Percentiles rank a stretch among this genome's conserved stretches.
These are phyloP conservation scores for Podospora tetraspora DNA, from an alignment of 495 filamentous ascomycete species.

Conservation along the genomic window DNA sequence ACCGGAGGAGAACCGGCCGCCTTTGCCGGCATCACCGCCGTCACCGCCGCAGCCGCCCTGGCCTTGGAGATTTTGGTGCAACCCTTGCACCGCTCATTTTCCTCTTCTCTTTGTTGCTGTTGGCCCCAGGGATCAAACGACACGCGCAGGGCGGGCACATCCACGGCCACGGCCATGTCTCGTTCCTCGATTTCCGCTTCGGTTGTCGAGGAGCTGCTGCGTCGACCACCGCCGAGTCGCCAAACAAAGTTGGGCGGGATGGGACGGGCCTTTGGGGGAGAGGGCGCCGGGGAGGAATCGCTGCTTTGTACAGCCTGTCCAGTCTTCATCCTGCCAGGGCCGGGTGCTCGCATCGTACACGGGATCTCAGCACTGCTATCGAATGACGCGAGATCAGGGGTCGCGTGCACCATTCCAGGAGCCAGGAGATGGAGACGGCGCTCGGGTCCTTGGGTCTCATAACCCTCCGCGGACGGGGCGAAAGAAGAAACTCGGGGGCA, in stretches of 20 bases:
- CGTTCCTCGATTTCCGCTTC: slow-evolving; percentile 1
- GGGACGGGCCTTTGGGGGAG: slow-evolving; percentile 5
- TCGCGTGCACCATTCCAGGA: slow-evolving; percentile 22
- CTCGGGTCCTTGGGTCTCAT: slow-evolving; percentile 16
- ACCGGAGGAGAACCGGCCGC: slow-evolving; percentile 3
- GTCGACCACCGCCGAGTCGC: slow-evolving; percentile 25
- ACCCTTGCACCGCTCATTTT: slow-evolving; percentile 25
- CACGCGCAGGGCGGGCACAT: slow-evolving; percentile 23
- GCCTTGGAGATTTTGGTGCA: slow-evolving; percentile 29
- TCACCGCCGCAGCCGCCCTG: slow-evolving; percentile 16
- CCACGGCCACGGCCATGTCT: slow-evolving; percentile 28
- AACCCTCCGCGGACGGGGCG: slow-evolving; percentile 31
- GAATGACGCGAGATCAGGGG: slow-evolving; percentile 34
- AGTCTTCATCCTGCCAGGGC: not conserved
- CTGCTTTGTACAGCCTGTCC: slow-evolving; percentile 20
- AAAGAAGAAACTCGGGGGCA: slow-evolving; percentile 34
- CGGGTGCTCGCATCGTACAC: slow-evolving; percentile 22
- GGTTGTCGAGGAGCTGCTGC: slow-evolving; percentile 14
- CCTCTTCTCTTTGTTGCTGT: slow-evolving; percentile 11
- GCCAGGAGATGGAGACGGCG: not conserved
- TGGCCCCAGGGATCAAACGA: slow-evolving; percentile 30
- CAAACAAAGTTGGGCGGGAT: slow-evolving; percentile 27
- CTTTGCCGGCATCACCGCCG: slow-evolving; percentile 6
- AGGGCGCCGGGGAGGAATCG: slow-evolving; percentile 3
- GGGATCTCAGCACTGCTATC: slow-evolving; percentile 16